Conservation (phyloP, 129 eudicot species). For the Artemisia annua region DNA sequence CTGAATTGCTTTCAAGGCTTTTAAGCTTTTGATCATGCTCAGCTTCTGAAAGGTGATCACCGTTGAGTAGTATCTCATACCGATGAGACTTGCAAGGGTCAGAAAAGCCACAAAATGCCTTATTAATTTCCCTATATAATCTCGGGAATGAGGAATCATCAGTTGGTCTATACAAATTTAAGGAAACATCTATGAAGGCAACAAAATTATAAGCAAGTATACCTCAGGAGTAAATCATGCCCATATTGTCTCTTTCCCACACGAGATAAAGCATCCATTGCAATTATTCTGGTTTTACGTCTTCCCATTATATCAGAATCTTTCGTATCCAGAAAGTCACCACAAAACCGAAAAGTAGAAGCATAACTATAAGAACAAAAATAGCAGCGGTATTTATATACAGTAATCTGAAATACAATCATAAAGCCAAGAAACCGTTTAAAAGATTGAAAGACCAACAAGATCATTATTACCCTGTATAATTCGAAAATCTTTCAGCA, state of each 20-base stretch:
- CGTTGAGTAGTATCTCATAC: constrained; percentile 35
- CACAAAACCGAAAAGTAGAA: constrained; percentile 73
- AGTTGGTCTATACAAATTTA: not conserved
- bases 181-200: constrained; percentile 8
- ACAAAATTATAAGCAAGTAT: not conserved
- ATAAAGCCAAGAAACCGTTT: constrained; percentile 7
- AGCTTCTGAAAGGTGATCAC: not conserved
- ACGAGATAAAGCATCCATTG: constrained; percentile 80
- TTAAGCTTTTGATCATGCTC: constrained; percentile 17
- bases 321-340: constrained; percentile 59
- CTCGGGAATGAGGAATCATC: too few relatives aligned
- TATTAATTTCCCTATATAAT: constrained; percentile 68
- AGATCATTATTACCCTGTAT: constrained; percentile 61
- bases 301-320: constrained; percentile 62
- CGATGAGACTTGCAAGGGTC: constrained; percentile 48
- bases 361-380: constrained; percentile 58
- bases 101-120: constrained; percentile 87
- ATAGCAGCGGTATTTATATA: constrained; percentile 1
- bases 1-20: constrained; percentile 20
- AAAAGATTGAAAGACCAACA: constrained; percentile 5
- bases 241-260: constrained; percentile 74
- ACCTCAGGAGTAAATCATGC: constrained; percentile 59
- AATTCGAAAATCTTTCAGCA: constrained; percentile 76
- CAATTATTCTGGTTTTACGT: constrained; percentile 75
- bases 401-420: not conserved